Percentiles rank a stretch among this genome's conserved stretches.
Evolutionary conservation across 1,284 basidiomycete species (phyloP).

Genomic region (Ustanciosporium gigantosporum): DNA sequence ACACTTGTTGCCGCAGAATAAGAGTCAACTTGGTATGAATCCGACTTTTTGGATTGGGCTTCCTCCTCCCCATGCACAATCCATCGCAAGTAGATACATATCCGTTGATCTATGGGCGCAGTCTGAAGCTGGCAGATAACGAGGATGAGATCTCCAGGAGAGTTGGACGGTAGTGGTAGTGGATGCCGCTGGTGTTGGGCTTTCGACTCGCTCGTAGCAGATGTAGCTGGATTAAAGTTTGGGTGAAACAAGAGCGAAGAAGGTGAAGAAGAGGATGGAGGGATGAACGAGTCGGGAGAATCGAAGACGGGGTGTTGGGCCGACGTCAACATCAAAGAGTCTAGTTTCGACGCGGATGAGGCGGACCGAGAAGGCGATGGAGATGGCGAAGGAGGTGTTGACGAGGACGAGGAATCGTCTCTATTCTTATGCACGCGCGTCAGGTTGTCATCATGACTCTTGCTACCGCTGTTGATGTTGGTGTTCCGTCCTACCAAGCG

Average conservation of each 20-base stretch:
- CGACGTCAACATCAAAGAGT: slow-evolving; percentile 3
- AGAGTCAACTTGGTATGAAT: not conserved
- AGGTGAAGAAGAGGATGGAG: not conserved
- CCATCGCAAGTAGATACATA: slow-evolving; percentile 35
- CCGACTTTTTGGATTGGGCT: not conserved
- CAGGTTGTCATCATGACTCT: not conserved
- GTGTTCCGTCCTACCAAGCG: not conserved
- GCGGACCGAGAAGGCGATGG: not conserved
- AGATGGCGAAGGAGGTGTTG: not conserved
- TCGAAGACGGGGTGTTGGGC: slow-evolving; percentile 12
- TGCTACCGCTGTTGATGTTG: not conserved
- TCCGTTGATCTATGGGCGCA: slow-evolving; percentile 23
- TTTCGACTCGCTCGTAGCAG: too few relatives aligned
- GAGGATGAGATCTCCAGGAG: slow-evolving; percentile 26
- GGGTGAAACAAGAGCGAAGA: not conserved
- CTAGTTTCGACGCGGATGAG: not conserved
- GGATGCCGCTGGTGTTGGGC: not conserved
- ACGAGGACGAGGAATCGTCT: not conserved
- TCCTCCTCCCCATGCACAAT: slow-evolving; percentile 33
- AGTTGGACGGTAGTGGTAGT: slow-evolving; percentile 3
- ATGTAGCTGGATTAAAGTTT: not conserved
- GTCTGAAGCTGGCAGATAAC: slow-evolving; percentile 37
- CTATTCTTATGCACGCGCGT: too few relatives aligned
- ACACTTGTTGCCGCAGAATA: not conserved
- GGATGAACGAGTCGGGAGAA: slow-evolving; percentile 14